These are phyloP conservation scores for Fusarium sp. DNA, from an alignment of 2,329 filamentous ascomycete genomes.

Conservation along the genomic window DNA sequence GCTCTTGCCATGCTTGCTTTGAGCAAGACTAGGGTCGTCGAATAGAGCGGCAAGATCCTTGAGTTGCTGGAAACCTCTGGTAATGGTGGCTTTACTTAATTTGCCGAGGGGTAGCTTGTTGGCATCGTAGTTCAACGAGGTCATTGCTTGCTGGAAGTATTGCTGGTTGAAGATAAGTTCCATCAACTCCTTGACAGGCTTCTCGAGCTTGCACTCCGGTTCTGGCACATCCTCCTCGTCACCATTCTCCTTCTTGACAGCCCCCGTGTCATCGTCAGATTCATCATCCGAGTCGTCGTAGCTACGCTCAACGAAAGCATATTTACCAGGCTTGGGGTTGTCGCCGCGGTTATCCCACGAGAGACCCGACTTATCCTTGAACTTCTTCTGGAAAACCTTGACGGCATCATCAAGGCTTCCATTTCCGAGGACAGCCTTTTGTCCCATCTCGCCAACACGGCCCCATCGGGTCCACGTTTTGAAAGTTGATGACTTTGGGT, in stretches of 20 bases:
- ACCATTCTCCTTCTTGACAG: conserved; percentile 51
- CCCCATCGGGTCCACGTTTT: conserved; percentile 84
- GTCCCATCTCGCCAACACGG: conserved; percentile 73
- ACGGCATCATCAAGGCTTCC: conserved; percentile 58
- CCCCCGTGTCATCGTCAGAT: conserved; percentile 54
- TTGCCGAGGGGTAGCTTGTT: conserved; percentile 87
- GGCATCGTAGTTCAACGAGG: conserved; percentile 74
- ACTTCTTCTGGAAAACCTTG: conserved; percentile 68
- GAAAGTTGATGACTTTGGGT: conserved; percentile 54
- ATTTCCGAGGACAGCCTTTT: conserved; percentile 57
- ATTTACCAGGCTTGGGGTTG: conserved; percentile 73
- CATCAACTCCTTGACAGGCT: conserved; percentile 75
- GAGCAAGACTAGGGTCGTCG: conserved; percentile 61
- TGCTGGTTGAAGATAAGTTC: conserved; percentile 84
- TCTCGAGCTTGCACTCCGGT: conserved; percentile 67
- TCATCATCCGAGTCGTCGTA: conserved; percentile 75
- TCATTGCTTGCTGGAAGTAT: conserved; percentile 76
- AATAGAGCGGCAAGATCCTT: conserved; percentile 79
- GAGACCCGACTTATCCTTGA: conserved; percentile 70
- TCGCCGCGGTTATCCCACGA: conserved; percentile 64
- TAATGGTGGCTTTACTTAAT: conserved; percentile 81
- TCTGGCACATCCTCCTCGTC: conserved; percentile 50
- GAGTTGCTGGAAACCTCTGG: conserved; percentile 77
- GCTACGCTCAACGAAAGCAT: conserved; percentile 82
- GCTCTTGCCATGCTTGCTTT: conserved; percentile 54